These are phyloP conservation scores for Epichloe aotearoae DNA, from an alignment of 2,329 filamentous ascomycete species.

Conservation along the genomic window DNA sequence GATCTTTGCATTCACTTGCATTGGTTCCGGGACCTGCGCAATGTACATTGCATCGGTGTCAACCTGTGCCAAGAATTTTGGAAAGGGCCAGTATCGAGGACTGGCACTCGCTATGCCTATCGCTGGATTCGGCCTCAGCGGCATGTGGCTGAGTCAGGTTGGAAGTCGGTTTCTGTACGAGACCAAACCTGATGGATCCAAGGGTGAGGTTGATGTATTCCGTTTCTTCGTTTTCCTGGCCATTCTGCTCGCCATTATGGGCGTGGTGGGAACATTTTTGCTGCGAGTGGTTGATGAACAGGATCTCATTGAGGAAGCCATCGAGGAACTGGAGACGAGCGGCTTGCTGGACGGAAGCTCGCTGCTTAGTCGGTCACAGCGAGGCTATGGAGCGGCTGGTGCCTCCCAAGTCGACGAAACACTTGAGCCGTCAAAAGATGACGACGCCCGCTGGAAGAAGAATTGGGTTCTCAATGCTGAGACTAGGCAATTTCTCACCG, in stretches of 20 bases:
- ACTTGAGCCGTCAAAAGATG: slow-evolving; percentile 27
- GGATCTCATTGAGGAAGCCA: slow-evolving; percentile 77
- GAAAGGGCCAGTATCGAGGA: slow-evolving; percentile 73
- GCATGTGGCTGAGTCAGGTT: slow-evolving; percentile 90
- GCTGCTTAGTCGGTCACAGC: slow-evolving; percentile 46
- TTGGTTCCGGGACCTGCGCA: slow-evolving; percentile 72
- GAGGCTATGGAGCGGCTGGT: slow-evolving; percentile 50
- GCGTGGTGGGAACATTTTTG: slow-evolving; percentile 59
- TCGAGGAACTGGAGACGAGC: slow-evolving; percentile 82
- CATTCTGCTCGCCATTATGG: slow-evolving; percentile 54
- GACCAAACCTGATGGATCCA: slow-evolving; percentile 46
- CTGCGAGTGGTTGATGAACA: slow-evolving; percentile 73
- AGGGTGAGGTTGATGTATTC: slow-evolving; percentile 59
- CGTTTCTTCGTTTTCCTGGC: slow-evolving; percentile 80
- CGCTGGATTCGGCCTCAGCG: slow-evolving; percentile 81
- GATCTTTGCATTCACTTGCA: slow-evolving; percentile 69
- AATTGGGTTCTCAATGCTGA: slow-evolving; percentile 85
- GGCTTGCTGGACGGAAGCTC: slow-evolving; percentile 66
- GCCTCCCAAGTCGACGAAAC: slow-evolving; percentile 30
- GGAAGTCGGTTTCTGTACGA: slow-evolving; percentile 69
- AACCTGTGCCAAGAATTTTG: slow-evolving; percentile 97
- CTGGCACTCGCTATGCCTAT: slow-evolving; percentile 84
- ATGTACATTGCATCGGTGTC: slow-evolving; percentile 91
- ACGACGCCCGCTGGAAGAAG: slow-evolving; percentile 57
- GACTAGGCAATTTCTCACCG: slow-evolving; percentile 69